Percentiles rank a stretch among this genome's conserved stretches.
Evolutionary conservation across 306 rosid species (phyloP).

Genomic region (Quercus variabilis): DNA sequence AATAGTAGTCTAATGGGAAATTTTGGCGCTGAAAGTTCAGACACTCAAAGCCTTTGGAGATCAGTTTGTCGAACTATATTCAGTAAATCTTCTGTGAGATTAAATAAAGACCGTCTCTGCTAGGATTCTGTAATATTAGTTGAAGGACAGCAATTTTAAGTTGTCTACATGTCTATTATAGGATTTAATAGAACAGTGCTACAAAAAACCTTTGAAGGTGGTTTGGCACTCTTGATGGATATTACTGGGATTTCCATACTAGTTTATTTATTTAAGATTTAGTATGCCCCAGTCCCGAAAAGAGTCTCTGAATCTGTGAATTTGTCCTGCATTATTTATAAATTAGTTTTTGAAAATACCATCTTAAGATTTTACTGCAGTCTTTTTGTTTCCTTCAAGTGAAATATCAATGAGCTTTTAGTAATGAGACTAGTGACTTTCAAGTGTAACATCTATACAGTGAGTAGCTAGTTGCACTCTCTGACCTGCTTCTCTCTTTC

Average conservation of each 20-base stretch:
- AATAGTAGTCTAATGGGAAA: slow-evolving; percentile 28
- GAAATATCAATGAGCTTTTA: too few species aligned
- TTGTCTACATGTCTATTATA: slow-evolving; percentile 20
- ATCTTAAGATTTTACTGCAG: neutral
- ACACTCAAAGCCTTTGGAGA: slow-evolving; percentile 34
- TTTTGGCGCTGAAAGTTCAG: slow-evolving; percentile 32
- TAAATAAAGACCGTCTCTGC: slow-evolving; percentile 40
- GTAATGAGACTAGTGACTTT: too few species aligned
- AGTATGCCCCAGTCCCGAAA: neutral
- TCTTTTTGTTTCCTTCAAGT: too few species aligned
- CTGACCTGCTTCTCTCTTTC: too few species aligned
- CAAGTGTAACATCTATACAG: too few species aligned
- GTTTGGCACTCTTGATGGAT: slow-evolving; percentile 28
- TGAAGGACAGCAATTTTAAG: slow-evolving; percentile 29
- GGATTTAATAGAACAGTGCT: slow-evolving; percentile 30
- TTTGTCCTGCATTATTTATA: neutral
- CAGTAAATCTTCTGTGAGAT: slow-evolving; percentile 36
- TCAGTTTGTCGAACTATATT: slow-evolving; percentile 34
- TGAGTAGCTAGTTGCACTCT: too few species aligned
- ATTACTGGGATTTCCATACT: slow-evolving; percentile 16
- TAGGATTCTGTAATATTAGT: slow-evolving; percentile 33
- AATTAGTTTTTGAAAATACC: neutral
- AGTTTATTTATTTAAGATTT: neutral
- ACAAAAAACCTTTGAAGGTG: slow-evolving; percentile 21
- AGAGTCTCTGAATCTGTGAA: neutral